Percentiles rank a stretch among this genome's conserved stretches.
Evolutionary conservation across 2,329 filamentous ascomycete species (phyloP).

Genomic region (Xylariaceae sp.): DNA sequence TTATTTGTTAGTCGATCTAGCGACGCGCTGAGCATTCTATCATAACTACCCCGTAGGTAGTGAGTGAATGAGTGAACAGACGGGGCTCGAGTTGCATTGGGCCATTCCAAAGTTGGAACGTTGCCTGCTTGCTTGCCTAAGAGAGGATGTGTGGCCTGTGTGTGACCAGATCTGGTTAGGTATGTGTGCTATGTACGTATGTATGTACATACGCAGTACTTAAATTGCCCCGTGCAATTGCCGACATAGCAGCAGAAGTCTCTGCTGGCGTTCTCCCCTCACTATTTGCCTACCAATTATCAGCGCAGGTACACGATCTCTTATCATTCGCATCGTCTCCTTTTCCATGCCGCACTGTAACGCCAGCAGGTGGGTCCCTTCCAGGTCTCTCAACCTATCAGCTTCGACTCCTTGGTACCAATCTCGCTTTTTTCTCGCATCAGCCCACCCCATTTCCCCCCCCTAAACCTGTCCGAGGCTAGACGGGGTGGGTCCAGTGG

Average conservation of each 20-base stretch:
- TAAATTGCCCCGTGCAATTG: not conserved
- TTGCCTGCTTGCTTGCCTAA: too few species aligned
- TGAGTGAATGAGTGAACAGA: not conserved
- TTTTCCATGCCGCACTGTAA: not conserved
- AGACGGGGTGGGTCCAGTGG: slow-evolving; percentile 16
- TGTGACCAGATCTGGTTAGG: not conserved
- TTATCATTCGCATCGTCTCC: not conserved
- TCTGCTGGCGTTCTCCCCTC: not conserved
- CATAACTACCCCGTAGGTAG: not conserved
- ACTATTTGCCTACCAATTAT: not conserved
- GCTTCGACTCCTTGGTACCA: not conserved
- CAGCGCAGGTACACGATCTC: not conserved
- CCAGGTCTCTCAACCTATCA: not conserved
- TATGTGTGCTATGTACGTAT: too few species aligned
- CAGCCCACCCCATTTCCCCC: slow-evolving; percentile 19
- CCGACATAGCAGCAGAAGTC: not conserved
- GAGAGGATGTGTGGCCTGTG: not conserved
- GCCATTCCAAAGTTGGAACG: not conserved
- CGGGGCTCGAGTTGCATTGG: not conserved
- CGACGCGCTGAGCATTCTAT: not conserved
- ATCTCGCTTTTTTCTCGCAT: slow-evolving; percentile 14
- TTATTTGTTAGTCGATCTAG: not conserved
- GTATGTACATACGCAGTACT: too few species aligned
- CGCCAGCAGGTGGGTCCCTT: not conserved
- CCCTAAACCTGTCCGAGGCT: slow-evolving; percentile 16